Evolutionary conservation across 257 asterid species (phyloP).

Genomic region (Lithospermum erythrorhizon): DNA sequence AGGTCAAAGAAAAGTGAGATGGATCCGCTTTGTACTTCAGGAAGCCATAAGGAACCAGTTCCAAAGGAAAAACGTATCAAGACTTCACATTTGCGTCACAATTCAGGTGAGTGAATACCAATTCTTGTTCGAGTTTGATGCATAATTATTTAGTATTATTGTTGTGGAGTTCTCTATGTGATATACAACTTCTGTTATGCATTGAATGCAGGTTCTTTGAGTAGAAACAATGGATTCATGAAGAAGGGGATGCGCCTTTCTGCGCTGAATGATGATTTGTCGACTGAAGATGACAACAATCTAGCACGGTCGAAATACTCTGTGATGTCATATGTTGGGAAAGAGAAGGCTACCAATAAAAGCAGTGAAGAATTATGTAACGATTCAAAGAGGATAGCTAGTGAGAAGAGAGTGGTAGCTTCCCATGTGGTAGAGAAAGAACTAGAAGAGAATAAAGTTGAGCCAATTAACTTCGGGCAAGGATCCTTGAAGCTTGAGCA

Average conservation of each 20-base stretch:
- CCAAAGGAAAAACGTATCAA: not conserved
- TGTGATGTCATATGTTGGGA: slow-evolving; percentile 23
- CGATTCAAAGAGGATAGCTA: slow-evolving; percentile 28
- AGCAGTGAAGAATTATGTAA: slow-evolving; percentile 18
- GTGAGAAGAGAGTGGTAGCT: slow-evolving; percentile 32
- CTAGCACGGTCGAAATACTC: slow-evolving; percentile 12
- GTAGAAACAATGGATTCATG: not conserved
- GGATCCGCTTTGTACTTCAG: not conserved
- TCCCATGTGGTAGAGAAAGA: slow-evolving; percentile 17
- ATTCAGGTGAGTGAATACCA: not conserved
- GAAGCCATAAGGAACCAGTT: not conserved
- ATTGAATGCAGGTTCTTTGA: not conserved
- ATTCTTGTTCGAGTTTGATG: no score
- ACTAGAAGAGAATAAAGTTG: slow-evolving; percentile 15
- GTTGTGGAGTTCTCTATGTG: not conserved
- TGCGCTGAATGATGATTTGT: not conserved
- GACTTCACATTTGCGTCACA: not conserved
- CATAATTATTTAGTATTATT: not conserved
- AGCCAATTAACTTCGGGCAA: slow-evolving; percentile 5
- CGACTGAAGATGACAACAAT: not conserved
- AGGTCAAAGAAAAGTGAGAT: slow-evolving; percentile 5
- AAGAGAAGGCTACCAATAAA: slow-evolving; percentile 30
- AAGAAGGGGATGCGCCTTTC: not conserved
- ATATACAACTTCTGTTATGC: no score
- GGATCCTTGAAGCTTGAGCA: slow-evolving; percentile 15